Evolutionary conservation across 2,329 filamentous ascomycete genomes (phyloP).

Genomic region (Graphiopsis chlorocephala): DNA sequence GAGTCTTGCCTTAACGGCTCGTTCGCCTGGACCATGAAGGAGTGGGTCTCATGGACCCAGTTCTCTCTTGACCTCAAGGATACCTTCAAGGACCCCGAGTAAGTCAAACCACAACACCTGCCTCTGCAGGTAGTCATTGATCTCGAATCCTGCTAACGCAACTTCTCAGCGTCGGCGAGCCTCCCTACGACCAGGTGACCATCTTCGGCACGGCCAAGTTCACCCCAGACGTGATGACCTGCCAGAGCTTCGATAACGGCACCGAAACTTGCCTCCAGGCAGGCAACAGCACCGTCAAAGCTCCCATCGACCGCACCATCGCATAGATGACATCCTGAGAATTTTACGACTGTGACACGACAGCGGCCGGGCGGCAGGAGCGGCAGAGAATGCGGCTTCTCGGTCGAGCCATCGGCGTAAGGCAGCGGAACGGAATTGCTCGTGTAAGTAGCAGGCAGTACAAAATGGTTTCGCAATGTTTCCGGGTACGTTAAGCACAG

Average conservation of each 20-base stretch:
- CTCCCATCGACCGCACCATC: constrained; percentile 12
- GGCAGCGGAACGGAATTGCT: not conserved
- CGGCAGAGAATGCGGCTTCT: not conserved
- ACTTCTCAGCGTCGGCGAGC: constrained; percentile 26
- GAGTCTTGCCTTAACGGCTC: constrained; percentile 24
- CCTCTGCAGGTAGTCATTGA: not conserved
- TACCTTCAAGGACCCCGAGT: constrained; percentile 29
- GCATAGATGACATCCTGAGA: not conserved
- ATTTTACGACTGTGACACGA: not conserved
- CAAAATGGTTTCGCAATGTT: not conserved
- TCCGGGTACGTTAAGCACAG: not conserved
- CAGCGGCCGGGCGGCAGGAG: not conserved
- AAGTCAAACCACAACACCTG: constrained; percentile 17
- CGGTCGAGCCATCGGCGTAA: not conserved
- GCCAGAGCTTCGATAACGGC: not conserved
- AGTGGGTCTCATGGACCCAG: constrained; percentile 18
- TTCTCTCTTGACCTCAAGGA: constrained; percentile 30
- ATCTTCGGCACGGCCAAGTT: constrained; percentile 24
- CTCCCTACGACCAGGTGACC: constrained; percentile 30
- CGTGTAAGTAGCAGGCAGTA: not conserved
- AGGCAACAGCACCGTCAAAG: not conserved
- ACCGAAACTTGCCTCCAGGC: not conserved
- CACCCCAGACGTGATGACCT: not conserved
- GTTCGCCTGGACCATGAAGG: constrained; percentile 28
- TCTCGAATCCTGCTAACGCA: constrained; percentile 3